Conservation (phyloP, 2,329 filamentous ascomycete species). For the Cladosporium sp. region DNA sequence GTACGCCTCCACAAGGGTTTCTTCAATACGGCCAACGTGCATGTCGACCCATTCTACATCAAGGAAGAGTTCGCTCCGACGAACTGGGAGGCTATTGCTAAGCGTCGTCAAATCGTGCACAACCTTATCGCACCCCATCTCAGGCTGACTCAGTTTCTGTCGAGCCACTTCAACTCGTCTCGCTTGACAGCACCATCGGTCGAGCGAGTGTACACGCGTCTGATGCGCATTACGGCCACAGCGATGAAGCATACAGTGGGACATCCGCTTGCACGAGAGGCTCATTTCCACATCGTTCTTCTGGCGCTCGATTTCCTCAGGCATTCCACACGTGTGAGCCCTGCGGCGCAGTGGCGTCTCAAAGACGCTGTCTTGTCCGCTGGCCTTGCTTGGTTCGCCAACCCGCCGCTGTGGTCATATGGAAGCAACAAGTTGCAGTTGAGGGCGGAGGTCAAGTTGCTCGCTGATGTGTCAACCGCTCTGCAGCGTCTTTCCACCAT, state of each 20-base stretch:
- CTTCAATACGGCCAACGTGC: slow-evolving; percentile 69
- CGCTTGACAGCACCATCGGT: slow-evolving; percentile 79
- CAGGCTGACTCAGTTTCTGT: slow-evolving; percentile 80
- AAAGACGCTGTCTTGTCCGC: slow-evolving; percentile 88
- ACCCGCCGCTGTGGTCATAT: slow-evolving; percentile 84
- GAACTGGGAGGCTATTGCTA: slow-evolving; percentile 69
- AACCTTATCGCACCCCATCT: slow-evolving; percentile 84
- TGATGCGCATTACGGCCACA: slow-evolving; percentile 74
- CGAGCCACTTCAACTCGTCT: slow-evolving; percentile 91
- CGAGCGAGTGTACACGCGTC: slow-evolving; percentile 74
- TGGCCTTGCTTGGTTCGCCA: slow-evolving; percentile 82
- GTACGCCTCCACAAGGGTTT: slow-evolving; percentile 74
- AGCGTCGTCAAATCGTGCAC: slow-evolving; percentile 73
- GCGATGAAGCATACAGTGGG: slow-evolving; percentile 65
- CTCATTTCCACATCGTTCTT: slow-evolving; percentile 84
- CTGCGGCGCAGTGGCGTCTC: slow-evolving; percentile 70
- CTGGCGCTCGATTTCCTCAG: slow-evolving; percentile 76
- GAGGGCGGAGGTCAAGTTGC: slow-evolving; percentile 82
- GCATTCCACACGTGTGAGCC: slow-evolving; percentile 61
- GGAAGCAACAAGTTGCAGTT: slow-evolving; percentile 90
- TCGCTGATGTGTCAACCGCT: slow-evolving; percentile 68
- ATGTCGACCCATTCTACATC: slow-evolving; percentile 83
- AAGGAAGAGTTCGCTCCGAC: slow-evolving; percentile 92
- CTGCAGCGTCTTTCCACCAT: slow-evolving; percentile 63
- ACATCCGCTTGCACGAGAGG: slow-evolving; percentile 85